These are phyloP conservation scores for Blastomyces silverae DNA, from an alignment of 2,329 filamentous ascomycete genomes.

Conservation along the genomic window DNA sequence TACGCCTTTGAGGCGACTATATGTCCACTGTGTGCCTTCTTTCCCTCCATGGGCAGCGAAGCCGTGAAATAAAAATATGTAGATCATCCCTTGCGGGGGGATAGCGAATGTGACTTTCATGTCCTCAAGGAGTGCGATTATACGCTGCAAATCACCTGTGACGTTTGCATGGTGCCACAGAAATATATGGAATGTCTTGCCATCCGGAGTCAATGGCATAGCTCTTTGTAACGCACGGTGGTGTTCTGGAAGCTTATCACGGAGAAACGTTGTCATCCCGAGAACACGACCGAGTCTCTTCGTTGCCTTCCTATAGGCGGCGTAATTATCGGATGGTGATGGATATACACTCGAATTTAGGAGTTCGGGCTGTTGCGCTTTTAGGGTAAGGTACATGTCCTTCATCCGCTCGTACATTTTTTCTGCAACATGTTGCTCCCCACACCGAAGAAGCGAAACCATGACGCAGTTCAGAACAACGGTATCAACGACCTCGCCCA, in stretches of 20 bases:
- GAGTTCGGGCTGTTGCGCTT: conserved; percentile 24
- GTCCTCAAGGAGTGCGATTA: conserved; percentile 67
- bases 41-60: conserved; percentile 67
- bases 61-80: conserved; percentile 73
- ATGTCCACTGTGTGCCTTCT: conserved; percentile 63
- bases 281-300: conserved; percentile 47
- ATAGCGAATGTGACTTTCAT: conserved; percentile 63
- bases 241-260: conserved; percentile 47
- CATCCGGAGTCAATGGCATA: conserved; percentile 63
- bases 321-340: conserved; percentile 32
- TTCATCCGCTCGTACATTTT: conserved; percentile 83
- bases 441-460: conserved; percentile 64
- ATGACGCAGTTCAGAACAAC: conserved; percentile 82
- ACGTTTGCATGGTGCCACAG: conserved; percentile 64
- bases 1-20: conserved; percentile 58
- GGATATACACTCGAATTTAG: conserved; percentile 22
- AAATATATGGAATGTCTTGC: conserved; percentile 72
- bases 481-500: conserved; percentile 82
- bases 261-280: conserved; percentile 38
- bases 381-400: conserved; percentile 43
- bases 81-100: conserved; percentile 67
- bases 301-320: conserved; percentile 32
- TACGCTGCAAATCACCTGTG: conserved; percentile 63
- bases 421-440: conserved; percentile 70
- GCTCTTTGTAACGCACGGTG: conserved; percentile 58